A percentile compares a stretch with the other conserved stretches of the same genome.
phyloP scores from a whole-genome alignment of 2,329 filamentous ascomycete genomes.

The Plenodomus tracheiphilus region DNA sequence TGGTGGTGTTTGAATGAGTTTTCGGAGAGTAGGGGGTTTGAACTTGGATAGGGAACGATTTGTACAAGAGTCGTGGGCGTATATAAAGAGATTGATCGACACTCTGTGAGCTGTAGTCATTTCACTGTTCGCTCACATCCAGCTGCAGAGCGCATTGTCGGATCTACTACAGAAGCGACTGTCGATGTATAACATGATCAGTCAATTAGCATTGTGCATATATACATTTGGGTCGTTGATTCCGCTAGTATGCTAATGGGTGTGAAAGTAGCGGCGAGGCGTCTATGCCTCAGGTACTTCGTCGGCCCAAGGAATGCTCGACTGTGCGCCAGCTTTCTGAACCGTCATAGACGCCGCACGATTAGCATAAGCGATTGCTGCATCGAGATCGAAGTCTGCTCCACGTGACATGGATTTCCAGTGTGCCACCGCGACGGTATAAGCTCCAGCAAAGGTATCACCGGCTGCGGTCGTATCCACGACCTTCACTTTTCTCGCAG shows the following conservation, averaged over 20 bases:
- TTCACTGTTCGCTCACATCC: too few species aligned
- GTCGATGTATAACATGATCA: too few species aligned
- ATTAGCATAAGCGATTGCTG: constrained; percentile 64
- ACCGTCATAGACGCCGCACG: constrained; percentile 68
- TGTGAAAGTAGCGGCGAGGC: not conserved
- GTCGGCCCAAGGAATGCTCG: constrained; percentile 67
- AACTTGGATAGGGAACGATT: too few species aligned
- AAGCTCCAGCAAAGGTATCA: constrained; percentile 90
- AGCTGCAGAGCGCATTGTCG: too few species aligned
- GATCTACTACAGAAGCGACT: too few species aligned
- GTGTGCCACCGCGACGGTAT: constrained; percentile 71
- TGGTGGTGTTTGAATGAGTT: not conserved
- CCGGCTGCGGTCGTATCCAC: constrained; percentile 94
- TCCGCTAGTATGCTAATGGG: not conserved
- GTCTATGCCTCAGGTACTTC: constrained; percentile 47
- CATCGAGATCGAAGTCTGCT: constrained; percentile 55
- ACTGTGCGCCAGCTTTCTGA: constrained; percentile 66
- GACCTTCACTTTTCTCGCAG: constrained; percentile 72
- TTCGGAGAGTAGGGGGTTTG: too few species aligned
- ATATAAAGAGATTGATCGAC: too few species aligned
- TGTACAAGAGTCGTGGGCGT: too few species aligned
- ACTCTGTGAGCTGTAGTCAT: too few species aligned
- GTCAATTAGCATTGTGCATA: too few species aligned
- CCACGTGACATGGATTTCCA: constrained; percentile 48
- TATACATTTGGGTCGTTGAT: too few species aligned